Base-by-base conservation (phyloP, 768 basidiomycete species). In the Cyathus striatus region DNA sequence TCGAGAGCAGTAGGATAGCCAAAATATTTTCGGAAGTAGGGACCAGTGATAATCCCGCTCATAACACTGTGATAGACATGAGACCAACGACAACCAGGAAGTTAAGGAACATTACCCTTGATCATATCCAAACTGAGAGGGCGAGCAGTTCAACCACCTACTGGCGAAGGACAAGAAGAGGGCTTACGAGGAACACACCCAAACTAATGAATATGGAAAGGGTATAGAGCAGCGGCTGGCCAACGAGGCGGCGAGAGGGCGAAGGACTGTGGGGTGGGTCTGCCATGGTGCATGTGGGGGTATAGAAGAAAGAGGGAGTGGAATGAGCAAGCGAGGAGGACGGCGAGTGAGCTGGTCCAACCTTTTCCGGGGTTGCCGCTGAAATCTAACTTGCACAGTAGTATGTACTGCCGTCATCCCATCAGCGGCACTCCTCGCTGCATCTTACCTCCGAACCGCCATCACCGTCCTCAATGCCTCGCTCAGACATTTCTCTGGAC, bases 21-120 rank as follows among this genome's bases (percentile, higher is more conserved):
- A 70, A 97, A 94, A 65, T 78, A 94, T 42, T 81, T 77, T 50
- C 72, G 78, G 64, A 91, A 90, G 61, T 90, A 76, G 17, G 85
- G 85, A 0, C 86, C 86, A 21, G 85, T 96, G 62, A 97, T 94
- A 50, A 96, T 82, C 22, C 92, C 92, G 49, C 83, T 86, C 84
- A 90, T 90, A 59, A 90, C 88, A 47, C 89, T 90, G 56, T 6
- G 24, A 26, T 17, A 17, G 20, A 23, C 9, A 16, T 52, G 22
- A 51, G 34, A 38, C 6, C 10, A 27, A 36, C 21, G 44, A 25
- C 36, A 32, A 27, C 10, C 51, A 51, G 48, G 59, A 38, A 37
- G 45, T 47, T 32, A 23, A 14, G 16, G 5, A 2, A 13, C 24
- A 16, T 6, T 33, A 88, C 88, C 88, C 88, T 73, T 90, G 88